Evolutionary conservation across 2,329 filamentous ascomycete genomes (phyloP).

Genomic region (Trichoderma pleuroti): DNA sequence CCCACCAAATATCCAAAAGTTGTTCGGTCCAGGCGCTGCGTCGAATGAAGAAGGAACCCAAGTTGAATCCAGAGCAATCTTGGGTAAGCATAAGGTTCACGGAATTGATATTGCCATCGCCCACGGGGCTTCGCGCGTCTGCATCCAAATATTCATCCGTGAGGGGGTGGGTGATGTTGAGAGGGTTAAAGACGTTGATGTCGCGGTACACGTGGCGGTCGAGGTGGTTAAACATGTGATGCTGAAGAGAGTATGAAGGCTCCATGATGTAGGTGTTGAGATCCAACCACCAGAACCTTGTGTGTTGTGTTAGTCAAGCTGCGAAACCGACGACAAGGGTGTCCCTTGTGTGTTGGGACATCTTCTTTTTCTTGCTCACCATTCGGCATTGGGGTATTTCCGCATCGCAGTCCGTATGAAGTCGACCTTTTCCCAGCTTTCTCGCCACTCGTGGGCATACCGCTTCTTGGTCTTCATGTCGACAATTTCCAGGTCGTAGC

Average conservation of each 20-base stretch:
- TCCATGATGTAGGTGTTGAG: constrained; percentile 99
- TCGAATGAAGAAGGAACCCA: constrained; percentile 90
- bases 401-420: constrained; percentile 81
- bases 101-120: constrained; percentile 73
- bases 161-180: constrained; percentile 86
- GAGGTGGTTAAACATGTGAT: constrained; percentile 83
- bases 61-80: constrained; percentile 93
- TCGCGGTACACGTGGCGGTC: constrained; percentile 78
- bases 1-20: constrained; percentile 96
- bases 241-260: constrained; percentile 81
- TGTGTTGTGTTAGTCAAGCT: constrained; percentile 47
- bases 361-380: constrained; percentile 54
- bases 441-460: constrained; percentile 97
- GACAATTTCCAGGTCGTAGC: constrained; percentile 91
- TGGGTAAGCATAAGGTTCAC: constrained; percentile 88
- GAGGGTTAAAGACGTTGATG: constrained; percentile 92
- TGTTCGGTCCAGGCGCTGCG: constrained; percentile 87
- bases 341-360: background rate
- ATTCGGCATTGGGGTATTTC: constrained; percentile 95
- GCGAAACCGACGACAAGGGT: constrained; percentile 4
- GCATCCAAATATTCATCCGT: constrained; percentile 72
- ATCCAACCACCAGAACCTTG: constrained; percentile 99
- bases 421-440: constrained; percentile 99
- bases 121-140: constrained; percentile 65
- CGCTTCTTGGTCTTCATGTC: constrained; percentile 99